These are phyloP conservation scores for Nemania serpens DNA, from an alignment of 2,329 filamentous ascomycete genomes.

Conservation along the genomic window DNA sequence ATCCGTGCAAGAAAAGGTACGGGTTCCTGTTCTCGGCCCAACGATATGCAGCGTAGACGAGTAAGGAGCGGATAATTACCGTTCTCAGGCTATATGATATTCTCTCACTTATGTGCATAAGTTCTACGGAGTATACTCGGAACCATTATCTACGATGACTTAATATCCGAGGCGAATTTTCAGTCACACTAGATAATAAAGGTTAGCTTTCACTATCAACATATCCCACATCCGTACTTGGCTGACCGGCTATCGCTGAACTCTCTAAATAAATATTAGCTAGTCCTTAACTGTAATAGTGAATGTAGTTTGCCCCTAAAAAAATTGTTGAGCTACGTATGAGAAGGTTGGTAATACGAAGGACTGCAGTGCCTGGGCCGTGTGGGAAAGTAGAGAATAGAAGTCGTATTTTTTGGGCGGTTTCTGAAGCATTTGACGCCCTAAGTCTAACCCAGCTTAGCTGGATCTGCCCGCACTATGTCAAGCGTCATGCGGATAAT, in stretches of 20 bases:
- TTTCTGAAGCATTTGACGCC: background rate
- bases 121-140: background rate
- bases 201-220: background rate
- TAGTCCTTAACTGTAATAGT: no score
- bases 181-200: background rate
- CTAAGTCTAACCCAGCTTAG: background rate
- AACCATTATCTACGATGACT: no score
- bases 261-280: no score
- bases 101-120: background rate
- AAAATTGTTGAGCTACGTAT: no score
- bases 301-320: no score
- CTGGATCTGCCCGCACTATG: background rate
- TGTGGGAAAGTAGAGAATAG: no score
- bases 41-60: background rate
- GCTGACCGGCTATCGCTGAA: background rate
- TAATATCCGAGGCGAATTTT: no score
- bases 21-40: no score
- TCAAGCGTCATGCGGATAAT: slow-evolving; percentile 12
- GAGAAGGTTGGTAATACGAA: no score
- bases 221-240: background rate
- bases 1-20: background rate
- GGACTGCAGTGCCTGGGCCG: no score
- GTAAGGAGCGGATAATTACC: background rate
- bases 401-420: background rate
- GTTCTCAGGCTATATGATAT: background rate